Base-by-base conservation (phyloP, 306 rosid species). In the Quercus rubra region DNA sequence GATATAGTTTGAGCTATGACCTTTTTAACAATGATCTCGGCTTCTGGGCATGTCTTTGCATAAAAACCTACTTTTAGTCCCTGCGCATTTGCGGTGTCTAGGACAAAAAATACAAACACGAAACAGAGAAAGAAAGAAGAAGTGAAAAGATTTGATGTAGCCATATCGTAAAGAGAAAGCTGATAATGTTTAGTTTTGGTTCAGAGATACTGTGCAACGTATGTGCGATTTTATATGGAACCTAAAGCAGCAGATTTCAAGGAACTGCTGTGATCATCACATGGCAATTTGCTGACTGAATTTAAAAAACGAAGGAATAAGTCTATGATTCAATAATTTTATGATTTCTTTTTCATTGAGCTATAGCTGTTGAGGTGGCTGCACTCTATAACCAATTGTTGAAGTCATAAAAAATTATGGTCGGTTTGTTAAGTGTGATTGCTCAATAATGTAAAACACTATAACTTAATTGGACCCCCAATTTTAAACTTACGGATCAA, bases 31-130 rank as follows among this genome's bases (percentile, higher is more conserved):
- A 82, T 76, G 25, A 20, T 55, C 72, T 87, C 85, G 4, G 71
- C 63, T 17, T 69, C 4, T 0, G 90, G 86, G 52, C 90, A 87
- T 25, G 74, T 59, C 0, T 70, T 0, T 18, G 9, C 1, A 77
- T 87, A 84, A 63, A 84, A 87, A 54, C 88, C 83, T 4, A 76
- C 46, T 18, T 66, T 51, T 80, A 87, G 71, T 28, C 17, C 70
- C 3, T 82, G 21, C 13, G 80, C 83, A 30, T 51, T n/a, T 41
- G 78, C 75, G 10, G 18, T 6, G 2, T 58, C 43, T 38, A 79
- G 43, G 10, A 52, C 71, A 71, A 57, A 43, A 5, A 75, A 56
- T 19, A 79, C 11, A 21, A 74, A 1, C 14, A 75, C 52, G 33
- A 64, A 43, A 27, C 71, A 77, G 74, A 82, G 41, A 38, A 77